Evolutionary conservation across 345 rosid genomes (phyloP).

Genomic region (Arabidopsis arenosa): DNA sequence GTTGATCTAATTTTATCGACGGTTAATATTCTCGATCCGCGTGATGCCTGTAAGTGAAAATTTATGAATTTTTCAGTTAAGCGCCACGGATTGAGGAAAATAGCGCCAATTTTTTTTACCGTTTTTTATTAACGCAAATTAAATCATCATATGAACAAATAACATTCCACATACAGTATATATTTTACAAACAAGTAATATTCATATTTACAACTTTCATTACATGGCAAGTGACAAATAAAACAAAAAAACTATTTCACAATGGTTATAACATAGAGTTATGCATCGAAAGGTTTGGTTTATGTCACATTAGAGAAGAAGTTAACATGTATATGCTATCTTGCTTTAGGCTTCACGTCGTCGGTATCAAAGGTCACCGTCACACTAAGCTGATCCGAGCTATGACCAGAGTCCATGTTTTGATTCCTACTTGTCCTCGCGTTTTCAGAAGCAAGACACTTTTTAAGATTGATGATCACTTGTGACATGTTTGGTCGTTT

Average conservation of each 20-base stretch:
- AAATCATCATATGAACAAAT: not conserved
- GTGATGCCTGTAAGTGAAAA: not conserved
- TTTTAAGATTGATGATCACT: constrained; percentile 42
- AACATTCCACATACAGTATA: not conserved
- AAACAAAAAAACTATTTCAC: not conserved
- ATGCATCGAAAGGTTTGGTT: not conserved
- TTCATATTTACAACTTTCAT: not conserved
- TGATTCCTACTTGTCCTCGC: constrained; percentile 1
- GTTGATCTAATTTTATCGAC: constrained; percentile 7
- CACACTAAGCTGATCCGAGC: constrained; percentile 13
- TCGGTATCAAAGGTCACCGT: constrained; percentile 30
- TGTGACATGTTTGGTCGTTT: constrained; percentile 52
- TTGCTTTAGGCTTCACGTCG: constrained; percentile 17
- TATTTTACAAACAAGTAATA: not conserved
- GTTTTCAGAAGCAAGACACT: constrained; percentile 38
- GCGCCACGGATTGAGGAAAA: not conserved
- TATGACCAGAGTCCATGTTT: constrained; percentile 10
- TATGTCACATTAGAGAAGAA: not conserved
- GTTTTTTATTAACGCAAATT: not conserved
- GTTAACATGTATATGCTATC: constrained; percentile 1
- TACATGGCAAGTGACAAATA: not conserved
- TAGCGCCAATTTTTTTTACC: constrained; percentile 2
- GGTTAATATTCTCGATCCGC: not conserved
- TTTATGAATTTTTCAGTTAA: not conserved
- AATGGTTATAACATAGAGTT: not conserved